Conservation (phyloP, 1,284 basidiomycete genomes). For the Fistulinella cinereoalba region DNA sequence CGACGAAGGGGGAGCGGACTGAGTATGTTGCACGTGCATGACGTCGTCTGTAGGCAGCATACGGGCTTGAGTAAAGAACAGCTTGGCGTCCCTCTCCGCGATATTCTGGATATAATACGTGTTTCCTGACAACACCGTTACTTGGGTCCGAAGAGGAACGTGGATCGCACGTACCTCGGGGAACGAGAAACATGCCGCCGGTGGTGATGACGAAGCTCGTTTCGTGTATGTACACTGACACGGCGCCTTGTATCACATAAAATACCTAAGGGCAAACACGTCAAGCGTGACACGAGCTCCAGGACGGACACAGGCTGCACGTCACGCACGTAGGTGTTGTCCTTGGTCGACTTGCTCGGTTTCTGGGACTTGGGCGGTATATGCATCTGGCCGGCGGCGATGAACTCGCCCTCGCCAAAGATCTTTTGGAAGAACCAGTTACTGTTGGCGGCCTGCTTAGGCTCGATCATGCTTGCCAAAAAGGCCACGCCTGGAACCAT, state of each 20-base stretch:
- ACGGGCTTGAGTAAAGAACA: constrained; percentile 94
- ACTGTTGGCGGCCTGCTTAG: constrained; percentile 55
- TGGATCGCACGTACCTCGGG: constrained; percentile 62
- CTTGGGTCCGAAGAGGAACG: neutral
- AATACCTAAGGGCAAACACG: constrained; percentile 60
- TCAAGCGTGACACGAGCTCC: neutral
- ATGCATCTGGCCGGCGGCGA: constrained; percentile 85
- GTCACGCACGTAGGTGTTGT: constrained; percentile 88
- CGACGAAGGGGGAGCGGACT: constrained; percentile 34
- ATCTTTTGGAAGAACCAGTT: constrained; percentile 90
- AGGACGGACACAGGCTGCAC: neutral
- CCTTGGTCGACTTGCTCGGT: constrained; percentile 85
- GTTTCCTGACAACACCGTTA: constrained; percentile 59
- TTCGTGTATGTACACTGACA: constrained; percentile 81
- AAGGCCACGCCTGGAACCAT: constrained; percentile 66
- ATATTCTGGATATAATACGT: constrained; percentile 90
- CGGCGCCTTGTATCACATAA: constrained; percentile 83
- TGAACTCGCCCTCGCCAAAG: constrained; percentile 90
- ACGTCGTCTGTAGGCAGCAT: constrained; percentile 46
- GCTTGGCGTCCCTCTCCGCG: constrained; percentile 69
- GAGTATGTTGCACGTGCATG: constrained; percentile 21
- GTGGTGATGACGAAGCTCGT: constrained; percentile 76
- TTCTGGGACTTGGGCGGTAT: constrained; percentile 80
- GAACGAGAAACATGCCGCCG: constrained; percentile 88
- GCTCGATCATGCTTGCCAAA: constrained; percentile 62